Conservation (phyloP, 2,329 filamentous ascomycete genomes). For the Camptophora hylomeconis region DNA sequence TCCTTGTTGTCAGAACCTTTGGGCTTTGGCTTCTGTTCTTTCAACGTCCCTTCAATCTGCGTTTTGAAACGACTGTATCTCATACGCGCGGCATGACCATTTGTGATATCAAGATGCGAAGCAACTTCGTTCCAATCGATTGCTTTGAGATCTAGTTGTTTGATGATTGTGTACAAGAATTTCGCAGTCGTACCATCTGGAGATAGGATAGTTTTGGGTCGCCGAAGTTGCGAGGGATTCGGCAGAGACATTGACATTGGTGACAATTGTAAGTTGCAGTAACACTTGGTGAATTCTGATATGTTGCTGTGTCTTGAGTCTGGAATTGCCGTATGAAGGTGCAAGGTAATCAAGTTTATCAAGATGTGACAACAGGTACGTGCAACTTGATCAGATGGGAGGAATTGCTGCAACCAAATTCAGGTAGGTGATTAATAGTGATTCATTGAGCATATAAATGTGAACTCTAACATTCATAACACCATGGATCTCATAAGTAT, state of each 20-base stretch:
- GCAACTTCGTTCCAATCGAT: slow-evolving; percentile 43
- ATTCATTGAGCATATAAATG: too few species aligned
- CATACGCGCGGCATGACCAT: slow-evolving; percentile 46
- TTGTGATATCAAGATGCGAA: slow-evolving; percentile 36
- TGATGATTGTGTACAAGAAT: slow-evolving; percentile 43
- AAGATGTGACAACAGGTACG: not conserved
- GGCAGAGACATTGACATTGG: too few species aligned
- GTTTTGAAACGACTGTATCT: slow-evolving; percentile 41
- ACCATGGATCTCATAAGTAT: too few species aligned
- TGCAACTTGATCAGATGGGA: not conserved
- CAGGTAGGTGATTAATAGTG: too few species aligned
- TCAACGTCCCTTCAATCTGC: slow-evolving; percentile 35
- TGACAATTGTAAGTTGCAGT: too few species aligned
- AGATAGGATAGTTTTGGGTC: slow-evolving; percentile 31
- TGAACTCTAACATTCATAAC: too few species aligned
- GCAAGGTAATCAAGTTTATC: too few species aligned
- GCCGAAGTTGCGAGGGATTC: too few species aligned
- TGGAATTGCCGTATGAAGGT: too few species aligned
- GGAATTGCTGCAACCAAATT: not conserved
- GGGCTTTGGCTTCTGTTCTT: slow-evolving; percentile 10
- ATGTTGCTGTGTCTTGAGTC: too few species aligned
- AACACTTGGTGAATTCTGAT: too few species aligned
- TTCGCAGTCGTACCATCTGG: slow-evolving; percentile 37
- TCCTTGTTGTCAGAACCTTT: slow-evolving; percentile 7
- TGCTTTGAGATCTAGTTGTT: slow-evolving; percentile 40